These are phyloP conservation scores for Phlyctochytrium bullatum DNA, from an alignment of 192 early-diverging fungal species.

Conservation along the genomic window DNA sequence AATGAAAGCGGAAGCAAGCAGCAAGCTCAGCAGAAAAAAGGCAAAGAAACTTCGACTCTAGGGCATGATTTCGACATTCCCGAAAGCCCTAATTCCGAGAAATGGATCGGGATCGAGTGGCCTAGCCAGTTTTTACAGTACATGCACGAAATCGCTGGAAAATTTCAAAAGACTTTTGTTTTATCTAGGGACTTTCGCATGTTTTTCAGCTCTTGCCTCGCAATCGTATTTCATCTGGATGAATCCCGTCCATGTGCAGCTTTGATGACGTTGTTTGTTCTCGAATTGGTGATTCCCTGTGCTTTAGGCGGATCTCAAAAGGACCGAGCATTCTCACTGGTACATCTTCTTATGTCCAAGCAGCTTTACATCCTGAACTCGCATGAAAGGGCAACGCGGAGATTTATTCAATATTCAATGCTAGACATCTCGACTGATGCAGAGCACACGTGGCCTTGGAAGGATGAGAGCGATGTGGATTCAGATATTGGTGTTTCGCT, in stretches of 20 bases:
- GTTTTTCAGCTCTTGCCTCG: not conserved
- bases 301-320: not conserved
- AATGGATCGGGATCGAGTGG: not conserved
- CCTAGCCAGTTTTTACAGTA: not conserved
- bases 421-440: not conserved
- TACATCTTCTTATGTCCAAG: not conserved
- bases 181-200: not conserved
- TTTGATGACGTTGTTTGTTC: not conserved
- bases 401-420: not conserved
- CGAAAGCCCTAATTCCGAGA: not conserved
- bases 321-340: not conserved
- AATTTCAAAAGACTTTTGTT: not conserved
- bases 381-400: not conserved
- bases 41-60: not conserved
- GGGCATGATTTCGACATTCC: conserved; percentile 2
- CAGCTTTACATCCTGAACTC: not conserved
- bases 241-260: not conserved
- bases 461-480: not conserved
- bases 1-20: not conserved
- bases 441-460: not conserved
- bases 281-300: not conserved
- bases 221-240: not conserved
- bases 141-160: not conserved
- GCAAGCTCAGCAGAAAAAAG: not conserved
- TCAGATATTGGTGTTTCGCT: not conserved